Evolutionary conservation across 768 basidiomycete genomes (phyloP), one percentile per base, ranked within the genome.

Genomic region (Boletus tomentosulus): DNA sequence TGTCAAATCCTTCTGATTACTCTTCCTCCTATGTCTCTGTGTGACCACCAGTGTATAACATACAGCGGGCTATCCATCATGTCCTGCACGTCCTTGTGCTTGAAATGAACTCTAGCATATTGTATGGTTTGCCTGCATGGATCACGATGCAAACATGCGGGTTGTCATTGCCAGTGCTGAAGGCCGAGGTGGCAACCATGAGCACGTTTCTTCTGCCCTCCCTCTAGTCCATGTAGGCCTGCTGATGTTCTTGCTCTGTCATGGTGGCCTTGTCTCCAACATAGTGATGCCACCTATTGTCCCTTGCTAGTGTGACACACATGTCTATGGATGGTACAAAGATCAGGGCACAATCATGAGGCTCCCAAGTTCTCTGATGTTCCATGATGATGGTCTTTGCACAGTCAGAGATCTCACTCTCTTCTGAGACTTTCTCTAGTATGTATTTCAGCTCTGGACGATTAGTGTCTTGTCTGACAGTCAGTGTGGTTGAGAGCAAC

Each of bases 131-230:
- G 4, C 62, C 61, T 2, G 50, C 1, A 30, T 70, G 65, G 0
- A 69, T 22, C 0, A 66, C 60, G 0, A 67, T 34, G 0, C 56
- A 51, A 0, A 68, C 57, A 1, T 59, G 54, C 0, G 61, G 28
- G 45, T 66, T 58, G 48, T 71, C 65, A 9, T 69, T 68, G 0
- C 71, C 70, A 0, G 62, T 64, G 3, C 60, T 64, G 45, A 73
- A 62, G 0, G 65, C 65, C 1, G 58, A 62, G 1, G 66, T 71
- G 10, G 59, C 55, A 0, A 70, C 39, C 28, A 73, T 54, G 1
- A 60, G 31, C 0, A 11, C 22, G 1, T 19, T 44, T 0, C n/a
- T 2, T 0, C 16, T 7, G 0, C 65, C 68, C 0, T 3, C 1
- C 0, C 34, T 25, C 68, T 67, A 73, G 1, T 31, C 13, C 0